Base-by-base conservation (phyloP, 805 yeast species). In the Saturnispora diversa region DNA sequence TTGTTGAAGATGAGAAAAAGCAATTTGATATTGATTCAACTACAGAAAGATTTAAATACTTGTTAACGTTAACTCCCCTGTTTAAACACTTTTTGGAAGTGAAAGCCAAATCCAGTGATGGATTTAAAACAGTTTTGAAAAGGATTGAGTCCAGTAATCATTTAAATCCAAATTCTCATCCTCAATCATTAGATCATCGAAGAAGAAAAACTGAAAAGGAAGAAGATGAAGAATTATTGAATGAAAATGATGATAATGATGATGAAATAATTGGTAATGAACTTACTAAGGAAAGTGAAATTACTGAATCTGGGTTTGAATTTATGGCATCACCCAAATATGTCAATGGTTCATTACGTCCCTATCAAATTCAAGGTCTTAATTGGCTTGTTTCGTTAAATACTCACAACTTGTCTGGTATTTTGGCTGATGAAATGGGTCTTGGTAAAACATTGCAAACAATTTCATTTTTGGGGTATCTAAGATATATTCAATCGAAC, bases 371-470 rank as follows among this genome's bases (percentile, higher is more conserved):
- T 23, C 96, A 87, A 56, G 98, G 98, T 37, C 70, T 90, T 38
- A 92, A 92, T 62, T 90, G 98, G 98, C 69, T 90, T 54, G 80
- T 90, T 15, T 77, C 94, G 1, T 63, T 90, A 26, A 84, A 87
- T 58, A 95, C 88, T 50, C 86, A 90, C 60, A 74, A 82, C 51
- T 70, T 90, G 32, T 82, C 94, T 8, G 98, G 98, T 16, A 92
- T 90, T 34, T 65, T 90, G 37, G 98, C 98, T 10, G 98, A 90
- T 63, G 98, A 90, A 59, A 90, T 92, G 98, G 98, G 98, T 3
- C 69, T 90, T 30, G 98, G 98, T 42, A 90, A 90, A 61, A 90
- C 98, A 5, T 66, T 92, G 42, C 98, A 90, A 62, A 90, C 97
- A 0, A 86, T 90, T 35, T 76, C 97, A 2, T 92, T 90, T 52